Percentiles rank a stretch among this genome's conserved stretches.
phyloP scores from a whole-genome alignment of 192 early-diverging fungal species.

The Backusella luteola region DNA sequence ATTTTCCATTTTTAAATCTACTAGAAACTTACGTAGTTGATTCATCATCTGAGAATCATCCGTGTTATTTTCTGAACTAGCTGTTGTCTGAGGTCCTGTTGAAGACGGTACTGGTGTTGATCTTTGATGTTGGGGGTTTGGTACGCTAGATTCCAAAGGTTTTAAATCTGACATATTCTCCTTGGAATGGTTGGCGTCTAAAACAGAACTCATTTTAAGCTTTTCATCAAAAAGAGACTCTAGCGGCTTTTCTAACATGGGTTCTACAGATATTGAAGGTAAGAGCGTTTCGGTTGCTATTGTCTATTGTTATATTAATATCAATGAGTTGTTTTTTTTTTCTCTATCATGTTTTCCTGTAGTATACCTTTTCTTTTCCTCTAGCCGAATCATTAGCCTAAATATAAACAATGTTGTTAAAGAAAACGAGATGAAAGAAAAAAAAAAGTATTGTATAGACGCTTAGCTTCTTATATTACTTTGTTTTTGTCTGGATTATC shows the following conservation, averaged over 20 bases:
- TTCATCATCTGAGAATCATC: slow-evolving; percentile 95
- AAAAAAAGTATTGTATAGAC: not conserved
- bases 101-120: slow-evolving; percentile 35
- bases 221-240: not conserved
- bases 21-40: slow-evolving; percentile 60
- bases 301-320: not conserved
- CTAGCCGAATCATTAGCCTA: not conserved
- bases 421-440: not conserved
- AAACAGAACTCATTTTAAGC: not conserved
- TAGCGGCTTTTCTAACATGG: not conserved
- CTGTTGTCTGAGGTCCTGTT: slow-evolving; percentile 35
- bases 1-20: not conserved
- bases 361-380: not conserved
- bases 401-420: not conserved
- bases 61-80: slow-evolving; percentile 78
- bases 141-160: slow-evolving; percentile 41
- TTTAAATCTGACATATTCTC: slow-evolving; percentile 3
- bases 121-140: slow-evolving; percentile 33
- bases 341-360: not conserved
- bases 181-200: not conserved
- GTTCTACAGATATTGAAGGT: not conserved
- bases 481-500: not conserved
- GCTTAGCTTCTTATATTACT: not conserved
- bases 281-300: not conserved
- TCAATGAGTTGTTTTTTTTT: not conserved